Evolutionary conservation across 345 rosid species (phyloP).

Genomic region (Pistacia integerrima): DNA sequence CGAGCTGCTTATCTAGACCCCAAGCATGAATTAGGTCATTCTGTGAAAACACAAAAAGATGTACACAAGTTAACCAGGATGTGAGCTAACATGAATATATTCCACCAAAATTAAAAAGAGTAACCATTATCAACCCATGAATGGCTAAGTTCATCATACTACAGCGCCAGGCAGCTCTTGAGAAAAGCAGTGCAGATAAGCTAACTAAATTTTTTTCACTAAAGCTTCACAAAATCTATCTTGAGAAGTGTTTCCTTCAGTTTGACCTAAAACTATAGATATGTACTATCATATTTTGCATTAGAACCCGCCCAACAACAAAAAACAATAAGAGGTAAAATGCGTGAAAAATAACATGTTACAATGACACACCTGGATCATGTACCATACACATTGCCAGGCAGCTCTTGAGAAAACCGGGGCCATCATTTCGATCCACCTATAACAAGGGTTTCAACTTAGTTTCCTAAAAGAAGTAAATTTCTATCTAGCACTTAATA

Average conservation of each 20-base stretch:
- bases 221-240: too few relatives aligned
- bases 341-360: neutral
- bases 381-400: slow-evolving; percentile 76
- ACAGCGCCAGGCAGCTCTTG: too few relatives aligned
- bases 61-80: neutral
- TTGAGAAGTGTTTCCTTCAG: neutral
- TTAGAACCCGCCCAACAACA: neutral
- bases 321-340: neutral
- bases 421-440: slow-evolving; percentile 87
- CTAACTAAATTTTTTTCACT: neutral
- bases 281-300: neutral
- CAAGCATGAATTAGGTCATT: slow-evolving; percentile 77
- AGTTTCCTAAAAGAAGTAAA: neutral
- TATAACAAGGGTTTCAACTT: slow-evolving; percentile 25
- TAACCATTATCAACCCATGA: neutral
- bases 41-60: slow-evolving; percentile 23
- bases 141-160: neutral
- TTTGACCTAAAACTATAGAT: neutral
- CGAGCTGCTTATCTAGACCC: slow-evolving; percentile 72
- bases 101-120: neutral
- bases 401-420: slow-evolving; percentile 73
- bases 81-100: neutral
- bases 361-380: slow-evolving; percentile 57
- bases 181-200: too few relatives aligned
- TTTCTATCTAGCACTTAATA: neutral